Conservation (phyloP, 163 green algal genomes). For the Scenedesmus sp. region DNA sequence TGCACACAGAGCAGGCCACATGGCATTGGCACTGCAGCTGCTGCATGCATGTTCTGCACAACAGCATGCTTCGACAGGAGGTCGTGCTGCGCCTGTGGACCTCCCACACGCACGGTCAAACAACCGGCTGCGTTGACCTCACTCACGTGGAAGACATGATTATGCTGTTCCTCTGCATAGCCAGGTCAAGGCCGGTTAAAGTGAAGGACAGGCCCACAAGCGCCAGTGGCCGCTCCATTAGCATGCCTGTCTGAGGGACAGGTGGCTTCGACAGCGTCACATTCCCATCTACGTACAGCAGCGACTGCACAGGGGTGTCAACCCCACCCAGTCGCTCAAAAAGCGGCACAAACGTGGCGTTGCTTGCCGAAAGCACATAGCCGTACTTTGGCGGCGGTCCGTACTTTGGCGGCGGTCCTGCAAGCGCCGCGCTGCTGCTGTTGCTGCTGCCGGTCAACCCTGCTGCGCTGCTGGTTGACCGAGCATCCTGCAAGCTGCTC, state of each 20-base stretch:
- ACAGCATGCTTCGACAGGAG: too few species aligned
- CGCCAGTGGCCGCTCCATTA: slow-evolving; percentile 16
- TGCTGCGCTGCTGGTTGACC: not conserved
- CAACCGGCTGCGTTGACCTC: too few species aligned
- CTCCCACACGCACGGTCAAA: not conserved
- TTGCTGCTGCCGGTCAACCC: slow-evolving; percentile 17
- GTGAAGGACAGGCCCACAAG: slow-evolving; percentile 22
- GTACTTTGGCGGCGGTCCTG: not conserved
- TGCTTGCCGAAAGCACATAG: slow-evolving; percentile 41
- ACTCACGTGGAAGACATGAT: not conserved
- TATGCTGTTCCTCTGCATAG: slow-evolving; percentile 19
- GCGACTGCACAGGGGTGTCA: not conserved
- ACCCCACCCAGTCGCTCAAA: not conserved
- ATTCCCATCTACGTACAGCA: slow-evolving; percentile 42
- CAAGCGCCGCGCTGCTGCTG: not conserved
- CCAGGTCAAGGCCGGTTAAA: slow-evolving; percentile 22
- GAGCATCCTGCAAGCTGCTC: slow-evolving; percentile 15
- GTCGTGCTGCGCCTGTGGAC: not conserved
- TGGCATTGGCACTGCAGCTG: too few species aligned
- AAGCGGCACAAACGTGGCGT: slow-evolving; percentile 17
- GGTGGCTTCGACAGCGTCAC: slow-evolving; percentile 44
- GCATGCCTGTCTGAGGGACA: slow-evolving; percentile 6
- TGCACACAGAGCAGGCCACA: too few species aligned
- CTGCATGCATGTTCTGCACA: too few species aligned
- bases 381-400: too few species aligned